Base-by-base conservation (phyloP, 2,329 filamentous ascomycete species). In the Macrophomina pseudophaseolina region DNA sequence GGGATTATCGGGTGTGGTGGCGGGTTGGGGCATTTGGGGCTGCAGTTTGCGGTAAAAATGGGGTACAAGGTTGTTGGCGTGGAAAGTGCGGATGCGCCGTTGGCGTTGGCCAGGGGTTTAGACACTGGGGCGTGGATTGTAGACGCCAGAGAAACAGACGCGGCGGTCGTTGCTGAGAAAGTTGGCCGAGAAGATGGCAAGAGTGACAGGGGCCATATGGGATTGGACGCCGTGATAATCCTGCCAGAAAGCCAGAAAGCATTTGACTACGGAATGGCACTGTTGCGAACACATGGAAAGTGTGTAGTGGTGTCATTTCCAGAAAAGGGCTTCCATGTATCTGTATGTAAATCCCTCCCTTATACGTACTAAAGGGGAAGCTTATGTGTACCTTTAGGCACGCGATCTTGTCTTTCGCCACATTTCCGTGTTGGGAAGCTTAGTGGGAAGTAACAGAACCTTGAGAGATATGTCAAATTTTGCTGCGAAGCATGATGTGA, bases 281-380 rank as follows among this genome's bases (percentile, higher is more conserved):
- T 84, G 5, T 68, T 84, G 23, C 78, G 78, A 54, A 80, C 80
- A 54, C 81, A 83, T 63, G 81, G 80, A 0, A 80, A 71, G n/a
- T 82, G 80, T 67, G 78, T 84, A 5, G 71, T 83, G 0, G 81
- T 84, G 1, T 83, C 80, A 0, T 84, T 83, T 70, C 81, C 81
- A 0, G 77, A 80, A 53, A 71, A 75, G 11, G 80, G 80, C 0
- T 82, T 82, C 66, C 77, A 80, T 23, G 66, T 82, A n/a, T 79
- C 78, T 0, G 75, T 23, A 23, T 23, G 23, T 23, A 23, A 23
- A 3, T 23, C 23, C 23, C 23, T 23, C 23, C 23, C 23, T 23
- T 23, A 2, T 23, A 23, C 23, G 23, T 23, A 23, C 3, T 23
- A 3, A 23, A 23, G 23, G 23, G 3, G 23, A 23, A 23, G 23